Conservation (phyloP, 768 basidiomycete genomes). For the Termitomyces heimii region DNA sequence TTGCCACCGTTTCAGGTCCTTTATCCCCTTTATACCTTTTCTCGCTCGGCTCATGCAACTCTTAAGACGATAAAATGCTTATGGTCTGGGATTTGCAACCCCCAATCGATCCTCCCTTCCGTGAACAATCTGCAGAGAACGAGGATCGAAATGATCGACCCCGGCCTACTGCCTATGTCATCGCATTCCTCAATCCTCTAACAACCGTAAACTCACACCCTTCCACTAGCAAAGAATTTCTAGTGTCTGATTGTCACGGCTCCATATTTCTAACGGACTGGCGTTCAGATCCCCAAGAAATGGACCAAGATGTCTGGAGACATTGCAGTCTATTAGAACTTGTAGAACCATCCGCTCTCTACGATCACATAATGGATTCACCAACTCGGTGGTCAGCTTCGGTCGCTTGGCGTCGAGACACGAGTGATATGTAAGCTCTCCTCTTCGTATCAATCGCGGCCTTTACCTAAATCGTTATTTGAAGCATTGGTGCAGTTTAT, state of each 20-base stretch:
- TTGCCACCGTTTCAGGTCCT: slow-evolving; percentile 75
- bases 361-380: slow-evolving; percentile 42
- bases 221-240: slow-evolving; percentile 68
- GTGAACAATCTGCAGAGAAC: slow-evolving; percentile 22
- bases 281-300: slow-evolving; percentile 62
- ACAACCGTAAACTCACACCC: slow-evolving; percentile 66
- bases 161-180: slow-evolving; percentile 75
- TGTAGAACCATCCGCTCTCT: slow-evolving; percentile 60
- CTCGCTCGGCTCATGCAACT: slow-evolving; percentile 3
- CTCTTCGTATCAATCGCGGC: neutral
- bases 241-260: slow-evolving; percentile 71
- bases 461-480: neutral
- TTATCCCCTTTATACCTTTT: neutral
- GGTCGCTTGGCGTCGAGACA: slow-evolving; percentile 66
- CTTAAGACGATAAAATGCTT: slow-evolving; percentile 71
- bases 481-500: slow-evolving; percentile 70
- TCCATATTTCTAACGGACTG: slow-evolving; percentile 79
- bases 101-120: slow-evolving; percentile 35
- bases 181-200: slow-evolving; percentile 69
- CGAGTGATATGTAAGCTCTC: slow-evolving; percentile 57
- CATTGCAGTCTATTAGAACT: slow-evolving; percentile 67
- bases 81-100: slow-evolving; percentile 87
- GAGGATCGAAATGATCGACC: slow-evolving; percentile 33
- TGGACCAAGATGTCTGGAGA: slow-evolving; percentile 48
- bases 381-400: slow-evolving; percentile 47